These are phyloP conservation scores for Gautieria morchelliformis DNA, from an alignment of 768 basidiomycete species.

Conservation along the genomic window DNA sequence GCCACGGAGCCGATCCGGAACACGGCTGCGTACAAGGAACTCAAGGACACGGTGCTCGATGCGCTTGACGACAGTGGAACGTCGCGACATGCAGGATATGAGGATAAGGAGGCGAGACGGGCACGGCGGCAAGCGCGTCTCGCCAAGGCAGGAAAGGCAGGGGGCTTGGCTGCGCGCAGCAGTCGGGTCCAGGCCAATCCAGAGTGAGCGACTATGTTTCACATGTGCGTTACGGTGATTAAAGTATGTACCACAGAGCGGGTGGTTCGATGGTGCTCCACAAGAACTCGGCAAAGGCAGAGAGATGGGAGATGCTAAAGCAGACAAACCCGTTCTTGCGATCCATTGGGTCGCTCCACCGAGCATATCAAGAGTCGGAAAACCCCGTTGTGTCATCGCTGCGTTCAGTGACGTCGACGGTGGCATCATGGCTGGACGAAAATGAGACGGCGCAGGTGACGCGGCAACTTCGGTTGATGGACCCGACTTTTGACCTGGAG, in stretches of 20 bases:
- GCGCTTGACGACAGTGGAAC: constrained; percentile 90
- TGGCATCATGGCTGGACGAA: constrained; percentile 92
- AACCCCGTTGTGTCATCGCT: constrained; percentile 76
- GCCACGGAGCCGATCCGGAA: constrained; percentile 97
- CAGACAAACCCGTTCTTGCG: constrained; percentile 70
- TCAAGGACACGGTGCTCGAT: constrained; percentile 83
- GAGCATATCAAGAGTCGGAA: constrained; percentile 86
- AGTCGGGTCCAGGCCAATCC: constrained; percentile 59
- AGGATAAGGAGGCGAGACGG: constrained; percentile 87
- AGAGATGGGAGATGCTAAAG: constrained; percentile 74
- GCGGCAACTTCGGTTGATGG: constrained; percentile 76
- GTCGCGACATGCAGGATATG: constrained; percentile 91
- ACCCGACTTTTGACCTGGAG: constrained; percentile 81
- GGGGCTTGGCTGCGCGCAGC: constrained; percentile 39
- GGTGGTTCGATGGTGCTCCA: constrained; percentile 79
- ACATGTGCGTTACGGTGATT: background rate
- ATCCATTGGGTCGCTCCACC: constrained; percentile 44
- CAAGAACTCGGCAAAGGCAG: constrained; percentile 68
- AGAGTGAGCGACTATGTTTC: constrained; percentile 47
- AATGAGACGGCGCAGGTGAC: constrained; percentile 97
- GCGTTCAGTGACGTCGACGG: constrained; percentile 72
- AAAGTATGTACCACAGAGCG: constrained; percentile 43
- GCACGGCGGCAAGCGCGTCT: constrained; percentile 70
- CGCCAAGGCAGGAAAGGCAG: constrained; percentile 71
- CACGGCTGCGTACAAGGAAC: constrained; percentile 86